Conservation (phyloP, 2,329 filamentous ascomycete genomes). For the Ophiocordyceps camponoti-rufipedis region DNA sequence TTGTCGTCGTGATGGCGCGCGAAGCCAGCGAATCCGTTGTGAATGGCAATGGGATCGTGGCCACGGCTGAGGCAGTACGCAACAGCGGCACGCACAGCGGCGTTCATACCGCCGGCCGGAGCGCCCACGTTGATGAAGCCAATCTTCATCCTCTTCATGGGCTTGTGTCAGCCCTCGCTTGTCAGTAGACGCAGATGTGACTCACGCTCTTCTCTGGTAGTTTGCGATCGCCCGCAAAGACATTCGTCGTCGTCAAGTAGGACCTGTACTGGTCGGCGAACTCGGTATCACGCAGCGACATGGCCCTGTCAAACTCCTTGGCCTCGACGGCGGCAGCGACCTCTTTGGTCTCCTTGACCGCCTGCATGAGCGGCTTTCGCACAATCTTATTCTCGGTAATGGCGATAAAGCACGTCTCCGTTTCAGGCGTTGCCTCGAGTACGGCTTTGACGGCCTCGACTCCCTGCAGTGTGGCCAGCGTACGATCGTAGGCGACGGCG, state of each 20-base stretch:
- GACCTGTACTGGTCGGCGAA: slow-evolving; percentile 85
- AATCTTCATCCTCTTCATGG: slow-evolving; percentile 60
- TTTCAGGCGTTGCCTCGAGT: slow-evolving; percentile 72
- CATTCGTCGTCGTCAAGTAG: slow-evolving; percentile 79
- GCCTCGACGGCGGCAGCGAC: slow-evolving; percentile 66
- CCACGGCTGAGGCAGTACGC: slow-evolving; percentile 83
- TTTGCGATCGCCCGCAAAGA: slow-evolving; percentile 48
- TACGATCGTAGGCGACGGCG: slow-evolving; percentile 85
- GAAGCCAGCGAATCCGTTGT: slow-evolving; percentile 93
- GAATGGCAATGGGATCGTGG: slow-evolving; percentile 82
- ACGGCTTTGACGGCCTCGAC: slow-evolving; percentile 89
- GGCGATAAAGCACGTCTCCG: slow-evolving; percentile 84
- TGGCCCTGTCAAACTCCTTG: slow-evolving; percentile 75
- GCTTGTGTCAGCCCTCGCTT: background rate
- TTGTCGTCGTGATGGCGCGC: slow-evolving; percentile 76
- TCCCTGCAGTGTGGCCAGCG: slow-evolving; percentile 82
- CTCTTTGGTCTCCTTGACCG: slow-evolving; percentile 70
- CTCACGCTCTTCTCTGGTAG: slow-evolving; percentile 54
- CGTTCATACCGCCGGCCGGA: slow-evolving; percentile 95
- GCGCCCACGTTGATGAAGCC: slow-evolving; percentile 95
- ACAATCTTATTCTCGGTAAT: slow-evolving; percentile 97
- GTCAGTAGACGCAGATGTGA: slow-evolving; percentile 1
- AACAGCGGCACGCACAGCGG: slow-evolving; percentile 80
- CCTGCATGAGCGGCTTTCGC: slow-evolving; percentile 73
- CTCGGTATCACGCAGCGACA: slow-evolving; percentile 77